Conservation (phyloP, 345 rosid species). For the Lagerstroemia speciosa region DNA sequence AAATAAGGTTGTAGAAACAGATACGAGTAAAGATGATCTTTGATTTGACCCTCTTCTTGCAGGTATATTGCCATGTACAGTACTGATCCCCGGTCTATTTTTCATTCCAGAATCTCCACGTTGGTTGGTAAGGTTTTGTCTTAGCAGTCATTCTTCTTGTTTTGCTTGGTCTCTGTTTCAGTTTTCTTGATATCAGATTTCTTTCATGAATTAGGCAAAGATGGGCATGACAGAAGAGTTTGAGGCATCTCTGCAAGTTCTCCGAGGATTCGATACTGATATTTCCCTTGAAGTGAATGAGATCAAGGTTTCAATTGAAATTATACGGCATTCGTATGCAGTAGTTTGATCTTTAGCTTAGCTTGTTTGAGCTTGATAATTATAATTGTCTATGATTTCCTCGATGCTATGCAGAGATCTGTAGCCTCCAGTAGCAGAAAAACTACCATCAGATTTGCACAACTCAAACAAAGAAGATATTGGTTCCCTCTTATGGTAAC, state of each 20-base stretch:
- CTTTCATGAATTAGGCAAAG: constrained; percentile 57
- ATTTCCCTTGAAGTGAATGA: constrained; percentile 91
- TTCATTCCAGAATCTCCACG: constrained; percentile 99
- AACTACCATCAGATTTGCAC: constrained; percentile 52
- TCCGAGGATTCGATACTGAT: constrained; percentile 90
- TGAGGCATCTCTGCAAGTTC: constrained; percentile 96
- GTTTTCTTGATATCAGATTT: constrained; percentile 11
- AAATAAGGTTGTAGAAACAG: neutral
- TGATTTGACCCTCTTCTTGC: constrained; percentile 17
- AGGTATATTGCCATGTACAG: constrained; percentile 80
- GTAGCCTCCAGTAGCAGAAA: constrained; percentile 71
- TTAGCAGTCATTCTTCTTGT: constrained; percentile 13
- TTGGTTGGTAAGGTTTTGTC: constrained; percentile 68
- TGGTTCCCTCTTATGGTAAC: constrained; percentile 65
- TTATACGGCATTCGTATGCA: neutral
- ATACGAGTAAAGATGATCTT: neutral
- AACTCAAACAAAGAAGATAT: constrained; percentile 57
- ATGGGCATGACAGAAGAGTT: constrained; percentile 99
- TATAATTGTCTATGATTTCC: neutral
- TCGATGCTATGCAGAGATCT: constrained; percentile 55
- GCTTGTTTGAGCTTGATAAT: neutral
- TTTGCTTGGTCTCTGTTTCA: constrained; percentile 1
- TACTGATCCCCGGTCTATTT: constrained; percentile 89
- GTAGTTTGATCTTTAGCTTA: neutral
- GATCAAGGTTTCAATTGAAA: constrained; percentile 53